Conservation (phyloP, 1,284 basidiomycete species). For the Cutaneotrichosporon spelunceum region DNA sequence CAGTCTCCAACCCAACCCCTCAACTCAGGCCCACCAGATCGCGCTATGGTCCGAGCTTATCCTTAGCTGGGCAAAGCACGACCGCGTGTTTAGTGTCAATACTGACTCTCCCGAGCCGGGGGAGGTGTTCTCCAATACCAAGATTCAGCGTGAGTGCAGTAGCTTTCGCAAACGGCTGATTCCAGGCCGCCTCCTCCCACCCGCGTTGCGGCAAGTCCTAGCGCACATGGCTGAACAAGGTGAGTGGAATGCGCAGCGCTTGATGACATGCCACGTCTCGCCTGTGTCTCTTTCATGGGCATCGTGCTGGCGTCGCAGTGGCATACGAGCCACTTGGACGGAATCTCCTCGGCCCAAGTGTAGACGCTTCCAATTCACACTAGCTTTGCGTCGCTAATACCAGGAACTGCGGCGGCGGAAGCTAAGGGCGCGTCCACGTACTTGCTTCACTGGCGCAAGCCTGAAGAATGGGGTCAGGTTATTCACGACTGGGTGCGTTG, state of each 20-base stretch:
- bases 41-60: conserved; percentile 54
- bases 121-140: conserved; percentile 48
- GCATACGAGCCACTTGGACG: background rate
- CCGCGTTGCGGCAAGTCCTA: conserved; percentile 35
- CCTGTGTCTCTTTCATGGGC: background rate
- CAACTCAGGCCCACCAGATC: conserved; percentile 53
- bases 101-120: conserved; percentile 36
- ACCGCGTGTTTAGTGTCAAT: conserved; percentile 52
- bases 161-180: background rate
- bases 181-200: conserved; percentile 36
- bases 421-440: conserved; percentile 46
- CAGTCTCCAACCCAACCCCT: conserved; percentile 55
- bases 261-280: background rate
- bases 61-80: conserved; percentile 49
- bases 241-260: conserved; percentile 15
- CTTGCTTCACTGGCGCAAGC: conserved; percentile 56
- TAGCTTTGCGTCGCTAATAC: background rate
- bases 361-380: background rate
- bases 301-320: background rate
- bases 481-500: conserved; percentile 56
- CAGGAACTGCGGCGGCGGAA: conserved; percentile 45
- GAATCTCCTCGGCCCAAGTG: background rate
- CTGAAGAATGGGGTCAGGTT: conserved; percentile 56
- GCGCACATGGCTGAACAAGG: conserved; percentile 45
- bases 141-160: conserved; percentile 42